Conservation (phyloP, 2,329 filamentous ascomycete genomes). For the Dactylellina leptospora region DNA sequence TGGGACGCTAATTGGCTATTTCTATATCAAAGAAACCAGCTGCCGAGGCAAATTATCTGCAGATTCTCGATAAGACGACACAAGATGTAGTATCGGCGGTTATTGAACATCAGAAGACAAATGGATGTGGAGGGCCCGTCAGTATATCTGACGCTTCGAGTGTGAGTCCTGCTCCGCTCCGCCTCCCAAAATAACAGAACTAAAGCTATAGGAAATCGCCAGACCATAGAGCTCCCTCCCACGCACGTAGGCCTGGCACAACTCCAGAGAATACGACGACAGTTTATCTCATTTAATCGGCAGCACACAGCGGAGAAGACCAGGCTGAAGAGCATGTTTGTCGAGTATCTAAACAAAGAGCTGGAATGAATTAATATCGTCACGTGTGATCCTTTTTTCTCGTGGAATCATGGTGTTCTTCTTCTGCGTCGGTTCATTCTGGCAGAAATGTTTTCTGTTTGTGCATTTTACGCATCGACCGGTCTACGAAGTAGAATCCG, state of each 20-base stretch:
- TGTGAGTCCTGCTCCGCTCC: constrained; percentile 6
- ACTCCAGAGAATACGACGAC: constrained; percentile 78
- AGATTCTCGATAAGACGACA: constrained; percentile 79
- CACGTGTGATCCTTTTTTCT: not conserved
- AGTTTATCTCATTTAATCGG: constrained; percentile 79
- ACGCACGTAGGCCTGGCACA: constrained; percentile 75
- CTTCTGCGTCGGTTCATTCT: too few species aligned
- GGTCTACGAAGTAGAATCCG: constrained; percentile 25
- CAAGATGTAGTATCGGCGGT: constrained; percentile 78
- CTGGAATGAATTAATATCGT: constrained; percentile 26
- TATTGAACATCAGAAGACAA: constrained; percentile 63
- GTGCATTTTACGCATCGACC: not conserved
- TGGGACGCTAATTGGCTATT: too few species aligned
- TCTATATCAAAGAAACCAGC: constrained; percentile 65
- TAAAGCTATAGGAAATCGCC: constrained; percentile 55
- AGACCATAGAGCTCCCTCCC: constrained; percentile 72
- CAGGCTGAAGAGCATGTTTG: constrained; percentile 71
- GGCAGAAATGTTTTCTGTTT: too few species aligned
- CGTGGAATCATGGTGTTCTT: not conserved
- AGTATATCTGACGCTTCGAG: constrained; percentile 34
- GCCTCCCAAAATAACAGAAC: not conserved
- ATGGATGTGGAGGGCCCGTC: constrained; percentile 42
- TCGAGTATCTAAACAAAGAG: constrained; percentile 71
- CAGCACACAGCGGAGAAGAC: constrained; percentile 69
- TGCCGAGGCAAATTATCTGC: constrained; percentile 75